A percentile compares a stretch with the other conserved stretches of the same genome.
phyloP scores from a whole-genome alignment of 139 green algal genomes.

The Chlamydomonas sphaeroides region DNA sequence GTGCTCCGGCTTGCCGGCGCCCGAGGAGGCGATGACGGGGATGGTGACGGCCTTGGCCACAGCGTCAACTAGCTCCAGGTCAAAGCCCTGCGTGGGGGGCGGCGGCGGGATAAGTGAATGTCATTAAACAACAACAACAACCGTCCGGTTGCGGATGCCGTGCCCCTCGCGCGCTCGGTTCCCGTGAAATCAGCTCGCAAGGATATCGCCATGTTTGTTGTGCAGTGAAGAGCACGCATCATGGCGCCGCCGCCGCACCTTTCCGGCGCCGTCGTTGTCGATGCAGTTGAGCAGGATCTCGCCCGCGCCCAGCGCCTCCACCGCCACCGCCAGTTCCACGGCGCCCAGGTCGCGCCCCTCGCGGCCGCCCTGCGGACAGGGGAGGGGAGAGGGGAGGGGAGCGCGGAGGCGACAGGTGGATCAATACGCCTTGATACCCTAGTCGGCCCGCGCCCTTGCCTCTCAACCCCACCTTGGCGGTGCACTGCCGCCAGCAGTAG shows the following conservation, averaged over 20 bases:
- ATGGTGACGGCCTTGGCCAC: slow-evolving; percentile 94
- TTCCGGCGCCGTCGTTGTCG: slow-evolving; percentile 88
- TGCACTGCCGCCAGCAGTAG: slow-evolving; percentile 98
- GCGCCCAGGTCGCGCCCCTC: slow-evolving; percentile 93
- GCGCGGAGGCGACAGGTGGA: too few species aligned
- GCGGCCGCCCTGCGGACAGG: slow-evolving; percentile 73
- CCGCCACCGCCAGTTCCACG: slow-evolving; percentile 89
- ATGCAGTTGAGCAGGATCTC: slow-evolving; percentile 99
- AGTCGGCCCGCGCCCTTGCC: too few species aligned
- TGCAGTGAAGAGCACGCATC: too few species aligned
- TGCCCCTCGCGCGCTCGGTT: too few species aligned
- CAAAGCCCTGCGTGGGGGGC: slow-evolving; percentile 81
- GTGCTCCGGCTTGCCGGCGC: slow-evolving; percentile 91
- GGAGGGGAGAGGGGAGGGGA: background rate
- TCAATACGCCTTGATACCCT: too few species aligned
- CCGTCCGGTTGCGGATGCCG: too few species aligned
- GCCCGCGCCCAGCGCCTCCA: slow-evolving; percentile 94
- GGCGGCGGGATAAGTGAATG: background rate
- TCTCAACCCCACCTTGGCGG: slow-evolving; percentile 78
- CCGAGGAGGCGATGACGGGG: slow-evolving; percentile 95
- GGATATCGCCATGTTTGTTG: too few species aligned
- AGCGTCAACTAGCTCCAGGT: slow-evolving; percentile 91
- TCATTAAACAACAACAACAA: too few species aligned
- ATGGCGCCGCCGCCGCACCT: slow-evolving; percentile 52
- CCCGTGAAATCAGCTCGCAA: too few species aligned